These are phyloP conservation scores for Penicillium hesseltinei DNA, from an alignment of 2,329 filamentous ascomycete species.

Conservation along the genomic window DNA sequence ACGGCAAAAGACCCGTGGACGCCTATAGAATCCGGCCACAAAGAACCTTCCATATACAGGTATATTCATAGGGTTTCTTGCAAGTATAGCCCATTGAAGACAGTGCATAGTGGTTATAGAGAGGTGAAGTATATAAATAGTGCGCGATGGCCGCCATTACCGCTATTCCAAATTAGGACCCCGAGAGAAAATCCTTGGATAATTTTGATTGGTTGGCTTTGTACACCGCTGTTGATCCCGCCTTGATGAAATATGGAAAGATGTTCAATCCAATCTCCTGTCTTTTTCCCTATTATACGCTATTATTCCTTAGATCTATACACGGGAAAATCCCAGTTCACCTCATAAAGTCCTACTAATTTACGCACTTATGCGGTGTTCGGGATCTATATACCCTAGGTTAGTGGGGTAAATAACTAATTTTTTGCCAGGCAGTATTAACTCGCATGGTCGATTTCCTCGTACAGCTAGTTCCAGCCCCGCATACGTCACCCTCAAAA, in stretches of 20 bases:
- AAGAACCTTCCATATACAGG: background rate
- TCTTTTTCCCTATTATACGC: background rate
- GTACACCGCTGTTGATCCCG: background rate
- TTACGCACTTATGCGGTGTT: background rate
- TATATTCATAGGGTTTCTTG: background rate
- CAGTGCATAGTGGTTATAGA: background rate
- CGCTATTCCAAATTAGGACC: background rate
- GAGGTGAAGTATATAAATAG: background rate
- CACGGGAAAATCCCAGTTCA: background rate
- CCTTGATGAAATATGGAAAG: background rate
- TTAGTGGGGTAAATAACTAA: background rate
- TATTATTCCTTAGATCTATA: background rate
- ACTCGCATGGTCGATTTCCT: background rate
- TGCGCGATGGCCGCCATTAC: background rate
- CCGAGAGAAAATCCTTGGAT: background rate
- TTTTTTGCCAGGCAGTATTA: background rate
- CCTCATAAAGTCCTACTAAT: background rate
- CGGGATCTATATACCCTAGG: background rate
- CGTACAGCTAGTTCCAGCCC: slow-evolving; percentile 24
- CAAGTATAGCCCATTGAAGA: background rate
- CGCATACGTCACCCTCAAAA: slow-evolving; percentile 41
- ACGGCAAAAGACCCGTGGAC: too few relatives aligned
- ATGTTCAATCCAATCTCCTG: background rate
- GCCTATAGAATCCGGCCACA: background rate
- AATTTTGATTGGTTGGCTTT: background rate